Base-by-base conservation (phyloP, 2,329 filamentous ascomycete species). In the Sarocladium brachiariae region DNA sequence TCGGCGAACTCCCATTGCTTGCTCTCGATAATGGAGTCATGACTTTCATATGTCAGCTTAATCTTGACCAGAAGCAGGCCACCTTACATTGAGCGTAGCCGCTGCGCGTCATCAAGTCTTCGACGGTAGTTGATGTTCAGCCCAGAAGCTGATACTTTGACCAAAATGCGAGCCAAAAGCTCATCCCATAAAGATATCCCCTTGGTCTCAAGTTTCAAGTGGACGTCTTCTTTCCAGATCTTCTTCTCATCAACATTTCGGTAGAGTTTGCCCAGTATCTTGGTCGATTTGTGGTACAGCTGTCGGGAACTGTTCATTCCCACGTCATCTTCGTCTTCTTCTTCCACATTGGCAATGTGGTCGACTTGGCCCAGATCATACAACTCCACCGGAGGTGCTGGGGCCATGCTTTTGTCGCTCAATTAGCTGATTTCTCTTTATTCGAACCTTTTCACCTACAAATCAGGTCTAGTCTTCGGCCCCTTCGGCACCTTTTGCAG, bases 231-330 rank as follows among this genome's bases (percentile, higher is more conserved):
- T 8, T 65, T 57, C 70, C 83, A 84, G 38, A 91, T 86, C 49
- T 76, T 74, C 41, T 74, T 72, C 63, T 93, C 88, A 57, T 95
- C 81, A 10, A 95, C 83, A 0, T 74, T 77, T 2, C 87, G 80
- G 61, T 87, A 93, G 0, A 95, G 70, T 4, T 74, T 65, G 0
- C 89, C 89, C 0, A 93, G 74, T 0, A 86, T 71, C 56, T 87
- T 89, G 0, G 80, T 57, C 2, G 84, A 89, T 27, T 65, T 66
- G 62, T 93, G 91, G 60, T 83, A 92, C n/a, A 38, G 7, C 7
- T 7, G 35, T 3, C 66, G 64, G 23, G 74, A 70, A 4, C 57
- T 65, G 0, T 72, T 68, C 0, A 70, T 66, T 1, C 69, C 66
- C 24, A 78, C 69, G 14, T 74, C 70, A 5, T 72, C 13, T 30